Evolutionary conservation across 805 yeast genomes (phyloP), one percentile per base, ranked within the genome.

Genomic region (Candida sanyiensis): DNA sequence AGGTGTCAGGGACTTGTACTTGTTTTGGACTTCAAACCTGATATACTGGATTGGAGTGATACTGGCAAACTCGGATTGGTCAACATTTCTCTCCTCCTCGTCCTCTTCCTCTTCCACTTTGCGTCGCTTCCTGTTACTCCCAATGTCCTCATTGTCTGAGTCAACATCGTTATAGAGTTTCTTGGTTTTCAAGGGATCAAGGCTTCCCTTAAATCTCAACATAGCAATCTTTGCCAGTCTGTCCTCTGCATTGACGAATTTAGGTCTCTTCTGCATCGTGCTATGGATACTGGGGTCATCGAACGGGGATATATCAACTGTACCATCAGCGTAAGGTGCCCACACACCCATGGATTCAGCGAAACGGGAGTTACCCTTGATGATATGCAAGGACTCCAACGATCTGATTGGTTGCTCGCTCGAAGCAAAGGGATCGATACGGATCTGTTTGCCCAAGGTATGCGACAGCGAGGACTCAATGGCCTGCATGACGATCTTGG

Each of bases 271-370:
- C 28, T 50, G 47, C 11, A 74, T 42, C 1, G 66, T 44, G 3
- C 60, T 46, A 51, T 80, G 86, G 1, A 54, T 48, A 7, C 58
- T 60, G 1, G 63, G 54, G 25, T 66, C 58, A 13, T 69, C 73
- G 26, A 83, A 62, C 0, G 94, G 89, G 1, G 79, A 70, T 3
- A 72, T 66, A 56, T 85, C 95, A 6, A 77, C 74, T 1, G 66
- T 61, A 0, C 77, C 77, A 47, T 78, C 77, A 0, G 94, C 90
- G 56, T 83, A 85, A 0, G 80, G 73, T 0, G 74, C 55, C 94
- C 94, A 85, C 7, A 75, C 67, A 0, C 90, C 95, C 39, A 80
- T 52, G 8, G 88, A 69, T 21, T 72, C 63, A 1, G 80, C 68
- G 48, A 73, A 73, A 37, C 89, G 61, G 1, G 88, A 77, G 17